Base-by-base conservation (phyloP, 805 yeast species). In the Yarrowia alimentaria region DNA sequence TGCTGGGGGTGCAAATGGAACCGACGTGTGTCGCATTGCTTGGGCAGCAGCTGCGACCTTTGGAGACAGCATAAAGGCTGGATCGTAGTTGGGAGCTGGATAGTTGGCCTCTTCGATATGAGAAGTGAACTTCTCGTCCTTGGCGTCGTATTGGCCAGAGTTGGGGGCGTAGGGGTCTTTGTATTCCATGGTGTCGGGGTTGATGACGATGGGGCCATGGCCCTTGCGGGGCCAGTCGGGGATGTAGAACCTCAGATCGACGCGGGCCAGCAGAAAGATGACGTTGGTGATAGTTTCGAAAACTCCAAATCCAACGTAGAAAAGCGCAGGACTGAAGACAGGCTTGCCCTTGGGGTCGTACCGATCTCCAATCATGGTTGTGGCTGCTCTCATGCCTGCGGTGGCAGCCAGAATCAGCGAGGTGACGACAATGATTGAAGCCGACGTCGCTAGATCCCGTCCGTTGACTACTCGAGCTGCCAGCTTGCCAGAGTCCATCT, bases 241-340 rank as follows among this genome's bases (percentile, higher is more conserved):
- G 64, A 85, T 80, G 72, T 85, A 85, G 67, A 85, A 85, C 63
- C 93, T 74, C 60, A 85, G 70, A 64, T 85, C 93, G 40, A 82
- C 78, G 64, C 94, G 75, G 17, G 80, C 79, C 26, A 80, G 59
- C 53, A 85, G 63, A 61, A 80, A 82, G 28, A 80, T 54, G 9
- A 79, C 52, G 56, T 81, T 76, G 50, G 80, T 77, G 21, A 81
- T 58, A 0, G 72, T 67, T 67, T 85, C 93, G 38, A 81, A 68
- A 3, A 74, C 77, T 20, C 90, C 90, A 78, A 86, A 83, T 57
- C 77, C 68, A 22, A 80, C 69, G 63, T 82, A 84, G 79, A 81
- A 78, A 16, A 78, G 4, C 2, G 37, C 24, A 13, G 35, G 50
- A 17, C 29, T 30, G 22, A 9, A 43, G 16, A 43, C 30, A 20